These are phyloP conservation scores for Ophiostoma tasmaniense DNA, from an alignment of 2,329 filamentous ascomycete species.

Conservation along the genomic window DNA sequence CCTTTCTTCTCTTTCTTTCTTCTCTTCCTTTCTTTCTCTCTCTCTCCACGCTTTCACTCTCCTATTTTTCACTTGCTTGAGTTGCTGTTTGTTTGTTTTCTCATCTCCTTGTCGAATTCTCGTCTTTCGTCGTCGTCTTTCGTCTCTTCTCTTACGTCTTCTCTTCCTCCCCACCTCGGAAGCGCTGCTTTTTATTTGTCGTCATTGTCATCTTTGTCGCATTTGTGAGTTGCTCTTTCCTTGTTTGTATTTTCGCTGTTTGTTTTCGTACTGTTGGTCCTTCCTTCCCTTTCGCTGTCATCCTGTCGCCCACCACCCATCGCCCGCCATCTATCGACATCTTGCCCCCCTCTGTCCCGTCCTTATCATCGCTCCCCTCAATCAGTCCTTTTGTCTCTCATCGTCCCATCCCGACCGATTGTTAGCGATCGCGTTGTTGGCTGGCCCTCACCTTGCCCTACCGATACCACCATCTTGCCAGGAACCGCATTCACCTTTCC, in stretches of 20 bases:
- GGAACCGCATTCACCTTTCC: background rate
- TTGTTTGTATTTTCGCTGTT: background rate
- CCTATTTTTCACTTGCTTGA: constrained; percentile 5
- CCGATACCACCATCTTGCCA: background rate
- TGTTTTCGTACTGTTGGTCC: background rate
- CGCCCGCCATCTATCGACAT: background rate
- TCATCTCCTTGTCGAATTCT: background rate
- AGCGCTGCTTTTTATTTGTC: constrained; percentile 6
- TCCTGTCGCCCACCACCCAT: background rate
- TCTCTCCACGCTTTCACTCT: background rate
- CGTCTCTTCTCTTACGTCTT: constrained; percentile 1
- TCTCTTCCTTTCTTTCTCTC: background rate
- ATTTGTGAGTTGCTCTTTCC: constrained; percentile 9
- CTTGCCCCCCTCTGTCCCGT: background rate
- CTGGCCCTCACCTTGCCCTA: background rate
- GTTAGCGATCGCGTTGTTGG: background rate
- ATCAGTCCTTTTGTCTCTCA: background rate
- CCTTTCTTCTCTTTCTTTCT: background rate
- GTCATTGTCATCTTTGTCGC: constrained; percentile 12
- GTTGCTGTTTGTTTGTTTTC: constrained; percentile 10
- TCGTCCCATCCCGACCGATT: background rate
- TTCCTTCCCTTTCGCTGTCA: background rate
- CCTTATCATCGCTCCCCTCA: background rate
- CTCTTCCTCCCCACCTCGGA: constrained; percentile 6
- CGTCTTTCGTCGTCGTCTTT: background rate